Evolutionary conservation across 768 basidiomycete species (phyloP), one percentile per base, ranked within the genome.

Genomic region (Tephrocybe sp.): DNA sequence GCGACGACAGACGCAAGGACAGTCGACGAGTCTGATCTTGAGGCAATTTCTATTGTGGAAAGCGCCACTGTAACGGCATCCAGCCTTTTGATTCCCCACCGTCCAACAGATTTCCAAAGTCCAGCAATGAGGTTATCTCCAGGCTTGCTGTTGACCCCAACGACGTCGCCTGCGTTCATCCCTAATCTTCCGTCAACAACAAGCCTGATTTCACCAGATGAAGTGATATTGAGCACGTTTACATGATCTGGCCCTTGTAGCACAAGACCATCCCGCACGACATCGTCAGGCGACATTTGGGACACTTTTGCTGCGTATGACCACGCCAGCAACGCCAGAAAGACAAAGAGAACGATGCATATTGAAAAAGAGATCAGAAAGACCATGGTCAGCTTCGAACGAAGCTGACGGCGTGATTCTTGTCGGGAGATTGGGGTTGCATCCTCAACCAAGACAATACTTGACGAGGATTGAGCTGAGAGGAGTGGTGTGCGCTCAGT

Each of bases 21-120:
- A 7, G 64, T 53, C 1, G 64, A 62, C 2, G 68, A 63, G 41
- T 78, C 65, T 42, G 70, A 55, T 38, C 74, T 64, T 4, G 82
- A 74, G 21, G 71, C 64, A 2, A 90, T 60, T 24, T 70, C 61
- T 50, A 86, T 71, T 2, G 73, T 75, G 39, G 72, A 75, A 45
- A 84, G 64, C 46, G 75, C 67, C 34, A 86, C 73, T 4, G 86
- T 75, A 11, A 87, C 77, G 12, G 66, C 70, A 53, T 79, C 77
- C 45, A 91, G 57, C 11, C 61, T 66, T 27, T 71, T 71, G 24
- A 91, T 75, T 4, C 85, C 79, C 77, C 86, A 83, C 27, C 85
- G 74, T 2, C 87, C 88, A 15, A 89, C 49, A 1, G 76, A 69
- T 64, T 85, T 89, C 83, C 83, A 86, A 24, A 80, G 50, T 38